Percentiles rank a stretch among this genome's conserved stretches.
Evolutionary conservation across 2,329 filamentous ascomycete genomes (phyloP).

Genomic region (Paramyrothecium roridum): DNA sequence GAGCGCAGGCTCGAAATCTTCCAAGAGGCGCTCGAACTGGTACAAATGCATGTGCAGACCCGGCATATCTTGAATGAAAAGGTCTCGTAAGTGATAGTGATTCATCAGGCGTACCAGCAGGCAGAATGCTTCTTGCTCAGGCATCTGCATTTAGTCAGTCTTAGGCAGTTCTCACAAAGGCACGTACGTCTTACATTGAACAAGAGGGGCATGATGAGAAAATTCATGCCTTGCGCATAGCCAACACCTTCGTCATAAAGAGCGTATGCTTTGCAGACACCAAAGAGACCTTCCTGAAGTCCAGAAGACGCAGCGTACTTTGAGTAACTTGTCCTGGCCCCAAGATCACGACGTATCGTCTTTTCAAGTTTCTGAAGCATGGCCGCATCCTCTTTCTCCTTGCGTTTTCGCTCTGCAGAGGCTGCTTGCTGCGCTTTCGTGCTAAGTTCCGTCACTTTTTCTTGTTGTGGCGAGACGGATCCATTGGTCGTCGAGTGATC

Average conservation of each 20-base stretch:
- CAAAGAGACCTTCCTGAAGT: constrained; percentile 89
- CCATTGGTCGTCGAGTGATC: constrained; percentile 64
- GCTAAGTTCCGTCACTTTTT: constrained; percentile 61
- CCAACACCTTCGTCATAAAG: constrained; percentile 92
- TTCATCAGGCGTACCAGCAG: constrained; percentile 93
- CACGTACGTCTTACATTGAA: constrained; percentile 70
- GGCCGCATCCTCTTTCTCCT: constrained; percentile 72
- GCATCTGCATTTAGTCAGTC: constrained; percentile 60
- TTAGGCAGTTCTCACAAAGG: not conserved
- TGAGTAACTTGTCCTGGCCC: constrained; percentile 90
- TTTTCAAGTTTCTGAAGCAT: constrained; percentile 84
- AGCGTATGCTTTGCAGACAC: constrained; percentile 95
- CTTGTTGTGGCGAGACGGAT: constrained; percentile 53
- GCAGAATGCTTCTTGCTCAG: constrained; percentile 94
- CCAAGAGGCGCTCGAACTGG: constrained; percentile 89
- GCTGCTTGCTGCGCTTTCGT: constrained; percentile 62
- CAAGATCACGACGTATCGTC: constrained; percentile 84
- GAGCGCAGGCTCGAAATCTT: constrained; percentile 89
- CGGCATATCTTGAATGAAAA: constrained; percentile 95
- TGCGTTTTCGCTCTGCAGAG: constrained; percentile 70
- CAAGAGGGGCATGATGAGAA: constrained; percentile 90
- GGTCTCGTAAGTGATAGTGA: constrained; percentile 86
- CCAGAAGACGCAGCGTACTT: constrained; percentile 91
- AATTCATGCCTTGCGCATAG: constrained; percentile 99
- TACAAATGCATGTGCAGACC: constrained; percentile 91